Conservation (phyloP, 768 basidiomycete species). For the Serendipita indica region DNA sequence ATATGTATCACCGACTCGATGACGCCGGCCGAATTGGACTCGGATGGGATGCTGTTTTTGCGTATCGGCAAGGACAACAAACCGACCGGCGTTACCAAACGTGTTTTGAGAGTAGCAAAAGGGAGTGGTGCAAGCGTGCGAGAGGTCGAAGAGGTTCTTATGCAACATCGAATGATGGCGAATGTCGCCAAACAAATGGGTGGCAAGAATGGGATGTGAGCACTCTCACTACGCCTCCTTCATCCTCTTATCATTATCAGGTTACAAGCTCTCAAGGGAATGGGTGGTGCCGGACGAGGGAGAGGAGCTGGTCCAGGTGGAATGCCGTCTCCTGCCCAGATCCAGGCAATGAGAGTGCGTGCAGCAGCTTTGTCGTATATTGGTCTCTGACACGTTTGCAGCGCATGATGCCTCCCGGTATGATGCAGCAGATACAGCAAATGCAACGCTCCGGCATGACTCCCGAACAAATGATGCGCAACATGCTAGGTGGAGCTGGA, state of each 20-base stretch:
- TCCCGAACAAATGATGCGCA: constrained; percentile 98
- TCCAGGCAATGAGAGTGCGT: constrained; percentile 83
- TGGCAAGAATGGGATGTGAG: constrained; percentile 87
- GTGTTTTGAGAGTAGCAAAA: constrained; percentile 76
- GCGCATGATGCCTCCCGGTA: constrained; percentile 89
- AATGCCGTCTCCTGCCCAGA: constrained; percentile 85
- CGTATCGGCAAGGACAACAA: constrained; percentile 69
- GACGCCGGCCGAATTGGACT: constrained; percentile 86
- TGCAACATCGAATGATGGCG: constrained; percentile 97
- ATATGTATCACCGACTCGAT: constrained; percentile 98
- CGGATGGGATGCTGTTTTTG: constrained; percentile 86
- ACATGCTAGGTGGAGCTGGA: constrained; percentile 91
- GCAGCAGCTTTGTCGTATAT: background rate
- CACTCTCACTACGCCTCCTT: constrained; percentile 12
- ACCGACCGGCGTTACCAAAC: constrained; percentile 74
- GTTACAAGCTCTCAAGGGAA: constrained; percentile 82
- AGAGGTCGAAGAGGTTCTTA: constrained; percentile 94
- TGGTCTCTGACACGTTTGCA: constrained; percentile 23
- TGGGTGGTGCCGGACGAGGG: constrained; percentile 75
- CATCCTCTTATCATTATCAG: constrained; percentile 23
- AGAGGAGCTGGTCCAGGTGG: constrained; percentile 77
- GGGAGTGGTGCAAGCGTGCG: constrained; percentile 90
- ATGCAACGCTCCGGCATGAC: constrained; percentile 60
- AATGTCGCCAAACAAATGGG: constrained; percentile 98
- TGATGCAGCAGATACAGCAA: constrained; percentile 89